These are phyloP conservation scores for Parastagonospora nodorum DNA, from an alignment of 2,329 filamentous ascomycete genomes.

Conservation along the genomic window DNA sequence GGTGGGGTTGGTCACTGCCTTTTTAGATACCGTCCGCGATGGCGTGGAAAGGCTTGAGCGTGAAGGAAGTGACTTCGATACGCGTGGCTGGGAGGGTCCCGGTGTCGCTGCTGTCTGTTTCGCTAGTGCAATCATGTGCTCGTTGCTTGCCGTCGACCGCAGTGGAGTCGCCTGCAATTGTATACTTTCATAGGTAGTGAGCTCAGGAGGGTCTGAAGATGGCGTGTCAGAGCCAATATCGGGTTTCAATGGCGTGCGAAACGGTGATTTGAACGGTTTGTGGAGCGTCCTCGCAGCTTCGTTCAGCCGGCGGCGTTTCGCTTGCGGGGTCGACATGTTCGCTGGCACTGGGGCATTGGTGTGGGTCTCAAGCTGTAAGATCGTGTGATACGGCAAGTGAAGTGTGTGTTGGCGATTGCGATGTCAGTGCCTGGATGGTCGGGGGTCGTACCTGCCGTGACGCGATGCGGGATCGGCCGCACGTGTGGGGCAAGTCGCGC, in stretches of 20 bases:
- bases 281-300: slow-evolving; percentile 63
- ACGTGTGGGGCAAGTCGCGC: not conserved
- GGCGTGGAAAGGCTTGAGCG: slow-evolving; percentile 14
- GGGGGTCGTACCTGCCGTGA: not conserved
- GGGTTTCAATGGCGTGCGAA: slow-evolving; percentile 54
- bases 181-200: slow-evolving; percentile 3
- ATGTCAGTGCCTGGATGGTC: not conserved
- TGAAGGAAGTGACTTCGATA: slow-evolving; percentile 18
- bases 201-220: slow-evolving; percentile 31
- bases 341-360: slow-evolving; percentile 17
- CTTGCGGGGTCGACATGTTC: slow-evolving; percentile 56
- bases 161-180: not conserved
- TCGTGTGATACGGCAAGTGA: not conserved
- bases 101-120: slow-evolving; percentile 4
- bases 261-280: slow-evolving; percentile 75
- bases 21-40: slow-evolving; percentile 16
- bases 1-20: slow-evolving; percentile 26
- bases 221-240: slow-evolving; percentile 26
- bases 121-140: not conserved
- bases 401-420: not conserved
- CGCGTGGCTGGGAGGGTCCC: slow-evolving; percentile 6
- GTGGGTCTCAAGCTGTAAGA: not conserved
- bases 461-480: not conserved
- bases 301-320: slow-evolving; percentile 68
- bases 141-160: not conserved